A percentile compares a stretch with the other conserved stretches of the same genome.
phyloP scores from a whole-genome alignment of 352 stramenopile species.

The Phytophthora pseudosyringae region DNA sequence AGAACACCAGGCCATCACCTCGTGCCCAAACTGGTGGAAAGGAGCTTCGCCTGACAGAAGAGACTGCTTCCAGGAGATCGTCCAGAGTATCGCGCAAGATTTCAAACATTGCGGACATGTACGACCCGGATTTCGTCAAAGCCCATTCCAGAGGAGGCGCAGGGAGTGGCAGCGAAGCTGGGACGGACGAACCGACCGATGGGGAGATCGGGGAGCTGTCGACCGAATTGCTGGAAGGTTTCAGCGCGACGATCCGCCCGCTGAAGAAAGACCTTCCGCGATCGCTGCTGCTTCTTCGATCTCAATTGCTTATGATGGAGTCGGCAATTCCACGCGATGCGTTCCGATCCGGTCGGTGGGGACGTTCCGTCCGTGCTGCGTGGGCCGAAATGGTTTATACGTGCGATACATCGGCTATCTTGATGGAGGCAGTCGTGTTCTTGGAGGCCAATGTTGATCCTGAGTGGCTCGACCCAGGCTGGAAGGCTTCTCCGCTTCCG shows the following conservation, averaged over 20 bases:
- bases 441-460: conserved; percentile 78
- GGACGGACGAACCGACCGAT: conserved; percentile 58
- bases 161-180: conserved; percentile 23
- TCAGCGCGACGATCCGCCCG: conserved; percentile 55
- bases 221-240: conserved; percentile 73
- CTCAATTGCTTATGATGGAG: conserved; percentile 76
- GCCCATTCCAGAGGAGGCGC: conserved; percentile 23
- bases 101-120: conserved; percentile 82
- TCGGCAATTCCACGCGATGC: conserved; percentile 79
- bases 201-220: conserved; percentile 73
- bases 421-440: conserved; percentile 77
- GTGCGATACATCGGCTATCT: conserved; percentile 47
- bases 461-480: conserved; percentile 80
- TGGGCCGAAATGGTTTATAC: conserved; percentile 82
- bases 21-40: conserved; percentile 31
- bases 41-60: conserved; percentile 27
- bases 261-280: conserved; percentile 45
- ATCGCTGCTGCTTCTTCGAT: conserved; percentile 61
- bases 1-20: conserved; percentile 22
- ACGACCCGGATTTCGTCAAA: conserved; percentile 70
- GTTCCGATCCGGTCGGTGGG: conserved; percentile 80
- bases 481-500: conserved; percentile 72
- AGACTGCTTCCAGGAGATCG: conserved; percentile 51
- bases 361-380: conserved; percentile 60
- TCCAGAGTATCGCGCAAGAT: conserved; percentile 77